Evolutionary conservation across 1,284 basidiomycete genomes (phyloP).

Genomic region (Marasmius sp.): DNA sequence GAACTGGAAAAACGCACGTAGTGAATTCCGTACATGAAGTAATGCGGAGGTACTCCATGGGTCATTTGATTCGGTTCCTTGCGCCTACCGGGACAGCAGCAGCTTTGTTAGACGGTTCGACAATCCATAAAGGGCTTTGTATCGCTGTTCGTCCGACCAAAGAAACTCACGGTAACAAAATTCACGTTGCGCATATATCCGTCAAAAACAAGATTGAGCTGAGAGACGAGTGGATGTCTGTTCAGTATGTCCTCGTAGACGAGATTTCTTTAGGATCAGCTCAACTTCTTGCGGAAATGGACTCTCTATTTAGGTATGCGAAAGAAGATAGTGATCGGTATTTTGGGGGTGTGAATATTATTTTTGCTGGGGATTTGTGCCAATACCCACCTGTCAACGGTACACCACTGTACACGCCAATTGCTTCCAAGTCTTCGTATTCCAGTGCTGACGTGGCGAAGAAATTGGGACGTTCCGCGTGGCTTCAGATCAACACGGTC

Average conservation of each 20-base stretch:
- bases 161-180: background rate
- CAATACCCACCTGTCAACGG: conserved; percentile 15
- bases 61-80: conserved; percentile 22
- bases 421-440: conserved; percentile 14
- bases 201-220: conserved; percentile 8
- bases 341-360: conserved; percentile 32
- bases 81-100: conserved; percentile 30
- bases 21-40: conserved; percentile 22
- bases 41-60: conserved; percentile 18
- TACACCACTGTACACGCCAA: conserved; percentile 23
- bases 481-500: conserved; percentile 25
- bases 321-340: conserved; percentile 18
- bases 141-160: conserved; percentile 1
- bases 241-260: conserved; percentile 23
- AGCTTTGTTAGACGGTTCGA: conserved; percentile 23
- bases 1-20: background rate
- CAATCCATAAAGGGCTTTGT: conserved; percentile 23
- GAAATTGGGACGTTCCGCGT: conserved; percentile 25
- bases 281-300: conserved; percentile 23
- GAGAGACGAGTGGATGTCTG: conserved; percentile 13
- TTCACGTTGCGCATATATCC: background rate
- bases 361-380: conserved; percentile 32
- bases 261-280: conserved; percentile 30
- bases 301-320: conserved; percentile 22
- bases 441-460: conserved; percentile 16